Conservation (phyloP, 2,329 filamentous ascomycete species). For the Penicillium digitatum region DNA sequence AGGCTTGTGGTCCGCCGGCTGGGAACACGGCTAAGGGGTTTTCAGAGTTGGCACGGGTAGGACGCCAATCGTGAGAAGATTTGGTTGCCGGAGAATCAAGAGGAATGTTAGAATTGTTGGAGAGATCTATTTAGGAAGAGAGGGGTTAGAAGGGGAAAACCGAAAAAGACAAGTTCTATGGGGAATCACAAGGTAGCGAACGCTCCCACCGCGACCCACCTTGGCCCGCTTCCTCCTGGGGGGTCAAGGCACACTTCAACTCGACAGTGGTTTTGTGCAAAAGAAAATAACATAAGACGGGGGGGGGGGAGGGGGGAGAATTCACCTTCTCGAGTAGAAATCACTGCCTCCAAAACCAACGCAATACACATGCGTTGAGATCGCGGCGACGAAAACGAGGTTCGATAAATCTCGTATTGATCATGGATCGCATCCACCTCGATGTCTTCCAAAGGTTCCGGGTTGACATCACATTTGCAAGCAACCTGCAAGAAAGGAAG, state of each 20-base stretch:
- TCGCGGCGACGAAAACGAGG: constrained; percentile 66
- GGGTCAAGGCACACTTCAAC: constrained; percentile 18
- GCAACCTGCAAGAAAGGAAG: constrained; percentile 78
- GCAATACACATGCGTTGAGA: constrained; percentile 72
- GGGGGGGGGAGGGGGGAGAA: background rate
- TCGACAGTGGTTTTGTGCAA: constrained; percentile 2
- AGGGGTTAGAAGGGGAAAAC: constrained; percentile 6
- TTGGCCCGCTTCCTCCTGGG: constrained; percentile 19
- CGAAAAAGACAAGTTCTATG: constrained; percentile 13
- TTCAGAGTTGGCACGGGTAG: constrained; percentile 70
- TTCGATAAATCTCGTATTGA: constrained; percentile 68
- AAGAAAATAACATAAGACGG: background rate
- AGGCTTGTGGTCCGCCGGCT: constrained; percentile 38
- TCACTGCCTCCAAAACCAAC: constrained; percentile 67
- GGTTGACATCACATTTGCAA: constrained; percentile 81
- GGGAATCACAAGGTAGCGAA: constrained; percentile 25
- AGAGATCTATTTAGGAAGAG: background rate
- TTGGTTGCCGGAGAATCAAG: constrained; percentile 53
- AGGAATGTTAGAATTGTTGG: constrained; percentile 12
- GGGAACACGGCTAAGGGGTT: constrained; percentile 52
- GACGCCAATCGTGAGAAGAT: constrained; percentile 59
- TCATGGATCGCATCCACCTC: constrained; percentile 69
- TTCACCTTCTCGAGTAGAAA: constrained; percentile 65
- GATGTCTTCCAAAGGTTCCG: constrained; percentile 51
- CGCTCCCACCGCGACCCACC: constrained; percentile 29